These are phyloP conservation scores for Tricladium varicosporioides DNA, from an alignment of 2,329 filamentous ascomycete species.

Conservation along the genomic window DNA sequence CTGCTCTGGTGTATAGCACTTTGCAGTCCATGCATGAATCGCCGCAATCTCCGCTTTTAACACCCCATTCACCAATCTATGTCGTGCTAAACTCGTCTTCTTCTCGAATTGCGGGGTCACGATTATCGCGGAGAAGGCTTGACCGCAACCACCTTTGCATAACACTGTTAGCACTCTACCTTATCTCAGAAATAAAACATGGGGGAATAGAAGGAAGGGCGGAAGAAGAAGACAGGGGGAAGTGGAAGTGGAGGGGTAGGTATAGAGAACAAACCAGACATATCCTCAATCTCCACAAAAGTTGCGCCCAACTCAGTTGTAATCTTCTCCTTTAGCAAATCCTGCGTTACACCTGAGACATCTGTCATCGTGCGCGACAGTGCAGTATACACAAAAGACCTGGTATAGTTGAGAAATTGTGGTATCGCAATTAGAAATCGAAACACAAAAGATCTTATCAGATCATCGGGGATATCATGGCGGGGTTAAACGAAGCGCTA, in stretches of 20 bases:
- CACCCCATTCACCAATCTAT: constrained; percentile 65
- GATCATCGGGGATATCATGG: too few species aligned
- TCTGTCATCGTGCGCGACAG: too few species aligned
- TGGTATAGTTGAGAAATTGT: too few species aligned
- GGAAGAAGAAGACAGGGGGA: not conserved
- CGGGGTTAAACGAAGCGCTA: too few species aligned
- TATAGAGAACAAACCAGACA: constrained; percentile 67
- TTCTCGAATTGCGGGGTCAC: constrained; percentile 59
- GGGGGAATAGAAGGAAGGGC: not conserved
- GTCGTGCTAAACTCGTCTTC: constrained; percentile 62
- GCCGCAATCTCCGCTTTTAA: constrained; percentile 70
- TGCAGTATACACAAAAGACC: too few species aligned
- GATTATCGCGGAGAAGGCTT: constrained; percentile 68
- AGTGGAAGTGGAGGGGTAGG: constrained; percentile 3
- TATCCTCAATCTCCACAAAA: constrained; percentile 79
- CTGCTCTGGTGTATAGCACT: constrained; percentile 71
- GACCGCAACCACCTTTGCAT: constrained; percentile 63
- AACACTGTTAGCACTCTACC: not conserved
- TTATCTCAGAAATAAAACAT: not conserved
- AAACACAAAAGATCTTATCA: too few species aligned
- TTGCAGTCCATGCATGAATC: constrained; percentile 76
- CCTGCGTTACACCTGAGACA: too few species aligned
- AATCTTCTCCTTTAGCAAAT: too few species aligned
- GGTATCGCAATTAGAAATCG: too few species aligned
- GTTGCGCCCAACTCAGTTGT: too few species aligned